Evolutionary conservation across 2,329 filamentous ascomycete genomes (phyloP).

Genomic region (Zopfia rhizophila): DNA sequence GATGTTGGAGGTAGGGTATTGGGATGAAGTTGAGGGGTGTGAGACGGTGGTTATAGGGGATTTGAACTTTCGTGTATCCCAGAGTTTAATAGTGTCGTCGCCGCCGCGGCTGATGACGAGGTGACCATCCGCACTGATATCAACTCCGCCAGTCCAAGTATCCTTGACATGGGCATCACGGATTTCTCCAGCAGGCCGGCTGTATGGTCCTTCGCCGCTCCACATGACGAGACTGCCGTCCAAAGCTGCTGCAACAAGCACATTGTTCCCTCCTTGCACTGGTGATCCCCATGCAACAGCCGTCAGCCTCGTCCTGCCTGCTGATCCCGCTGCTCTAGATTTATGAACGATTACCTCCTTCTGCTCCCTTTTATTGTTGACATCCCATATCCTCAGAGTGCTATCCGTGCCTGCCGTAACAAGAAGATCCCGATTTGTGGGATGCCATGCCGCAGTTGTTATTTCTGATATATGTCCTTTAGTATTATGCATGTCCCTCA

Average conservation of each 20-base stretch:
- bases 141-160: constrained; percentile 92
- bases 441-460: constrained; percentile 90
- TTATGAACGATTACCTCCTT: constrained; percentile 97
- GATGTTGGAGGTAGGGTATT: constrained; percentile 88
- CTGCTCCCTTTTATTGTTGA: constrained; percentile 89
- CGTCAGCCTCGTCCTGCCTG: constrained; percentile 93
- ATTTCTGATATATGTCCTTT: constrained; percentile 96
- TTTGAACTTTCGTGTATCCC: constrained; percentile 97
- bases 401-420: constrained; percentile 95
- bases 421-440: constrained; percentile 82
- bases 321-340: constrained; percentile 85
- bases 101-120: constrained; percentile 91
- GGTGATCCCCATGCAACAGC: constrained; percentile 86
- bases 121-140: constrained; percentile 89
- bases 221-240: constrained; percentile 95
- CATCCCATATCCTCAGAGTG: constrained; percentile 95
- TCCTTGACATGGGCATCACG: constrained; percentile 81
- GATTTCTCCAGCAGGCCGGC: constrained; percentile 83
- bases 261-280: constrained; percentile 77
- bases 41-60: constrained; percentile 81
- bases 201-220: constrained; percentile 86
- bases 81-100: constrained; percentile 92
- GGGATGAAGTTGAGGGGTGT: constrained; percentile 83
- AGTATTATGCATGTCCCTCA: constrained; percentile 96
- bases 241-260: constrained; percentile 83